Percentiles rank a stretch among this genome's conserved stretches.
Conservation (phyloP, 2,329 filamentous ascomycete genomes). For the Cordyceps fumosorosea region DNA sequence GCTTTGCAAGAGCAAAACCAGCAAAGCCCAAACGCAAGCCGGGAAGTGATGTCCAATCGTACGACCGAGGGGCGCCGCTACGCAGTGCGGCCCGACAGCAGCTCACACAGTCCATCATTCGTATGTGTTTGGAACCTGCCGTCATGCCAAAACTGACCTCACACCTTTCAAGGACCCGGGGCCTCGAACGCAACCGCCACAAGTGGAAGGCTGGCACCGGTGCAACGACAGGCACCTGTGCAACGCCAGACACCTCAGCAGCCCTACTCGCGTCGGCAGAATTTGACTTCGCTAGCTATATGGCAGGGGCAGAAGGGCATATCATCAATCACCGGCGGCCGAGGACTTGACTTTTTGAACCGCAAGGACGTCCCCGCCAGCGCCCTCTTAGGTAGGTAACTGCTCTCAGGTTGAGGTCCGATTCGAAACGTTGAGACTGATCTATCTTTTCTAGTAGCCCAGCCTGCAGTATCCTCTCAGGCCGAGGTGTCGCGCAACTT, state of each 20-base stretch:
- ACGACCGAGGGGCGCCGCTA: background rate
- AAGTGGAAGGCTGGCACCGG: background rate
- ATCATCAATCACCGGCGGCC: background rate
- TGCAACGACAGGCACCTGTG: no score
- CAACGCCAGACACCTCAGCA: background rate
- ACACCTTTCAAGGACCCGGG: background rate
- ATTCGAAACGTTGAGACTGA: no score
- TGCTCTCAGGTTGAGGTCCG: no score
- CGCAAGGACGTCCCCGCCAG: background rate
- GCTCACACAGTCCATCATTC: background rate
- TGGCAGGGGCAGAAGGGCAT: background rate
- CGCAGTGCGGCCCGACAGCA: background rate
- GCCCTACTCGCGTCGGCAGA: background rate
- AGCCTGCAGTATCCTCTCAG: background rate
- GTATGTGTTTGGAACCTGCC: background rate
- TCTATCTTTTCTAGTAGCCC: background rate
- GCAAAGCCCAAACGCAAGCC: background rate
- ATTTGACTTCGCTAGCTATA: background rate
- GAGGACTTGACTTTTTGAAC: constrained; percentile 3
- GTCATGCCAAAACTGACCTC: background rate
- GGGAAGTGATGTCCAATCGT: background rate
- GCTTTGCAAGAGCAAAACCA: constrained; percentile 10
- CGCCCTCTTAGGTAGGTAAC: background rate
- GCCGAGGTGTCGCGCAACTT: background rate
- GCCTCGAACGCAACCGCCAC: background rate